phyloP scores from a whole-genome alignment of 1,284 basidiomycete genomes.

The Sanghuangporus weigelae region DNA sequence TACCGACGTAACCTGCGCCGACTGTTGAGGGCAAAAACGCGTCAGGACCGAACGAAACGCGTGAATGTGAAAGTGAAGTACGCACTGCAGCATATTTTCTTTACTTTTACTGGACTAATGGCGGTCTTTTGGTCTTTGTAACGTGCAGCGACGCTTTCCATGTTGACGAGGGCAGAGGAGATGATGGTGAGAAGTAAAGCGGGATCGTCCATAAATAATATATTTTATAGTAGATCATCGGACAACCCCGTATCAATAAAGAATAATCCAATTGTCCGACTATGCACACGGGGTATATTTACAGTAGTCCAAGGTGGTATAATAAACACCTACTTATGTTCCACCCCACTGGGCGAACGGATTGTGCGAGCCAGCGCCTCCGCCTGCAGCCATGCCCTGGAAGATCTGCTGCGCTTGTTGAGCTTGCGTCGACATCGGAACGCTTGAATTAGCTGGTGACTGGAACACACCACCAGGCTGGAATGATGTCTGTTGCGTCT shows the following conservation, averaged over 20 bases:
- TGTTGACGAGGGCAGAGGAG: not conserved
- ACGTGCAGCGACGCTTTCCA: conserved; percentile 10
- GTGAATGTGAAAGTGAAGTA: conserved; percentile 25
- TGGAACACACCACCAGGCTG: not conserved
- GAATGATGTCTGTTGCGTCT: conserved; percentile 16
- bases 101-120: conserved; percentile 51
- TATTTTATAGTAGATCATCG: not conserved
- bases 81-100: conserved; percentile 90
- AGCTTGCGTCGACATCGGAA: conserved; percentile 7
- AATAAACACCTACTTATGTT: not conserved
- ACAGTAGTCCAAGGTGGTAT: not conserved
- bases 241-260: not conserved
- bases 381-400: conserved; percentile 12
- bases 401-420: conserved; percentile 18
- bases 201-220: not conserved
- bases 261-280: not conserved
- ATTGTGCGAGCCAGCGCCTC: conserved; percentile 3
- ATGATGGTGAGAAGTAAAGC: not conserved
- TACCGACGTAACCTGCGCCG: conserved; percentile 95
- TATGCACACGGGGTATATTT: not conserved
- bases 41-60: not conserved
- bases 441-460: not conserved
- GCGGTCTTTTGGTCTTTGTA: conserved; percentile 13
- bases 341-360: conserved; percentile 7
- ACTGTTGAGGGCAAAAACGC: conserved; percentile 41